Evolutionary conservation across 768 basidiomycete species (phyloP).

Genomic region (Pulveroboletus sp.): DNA sequence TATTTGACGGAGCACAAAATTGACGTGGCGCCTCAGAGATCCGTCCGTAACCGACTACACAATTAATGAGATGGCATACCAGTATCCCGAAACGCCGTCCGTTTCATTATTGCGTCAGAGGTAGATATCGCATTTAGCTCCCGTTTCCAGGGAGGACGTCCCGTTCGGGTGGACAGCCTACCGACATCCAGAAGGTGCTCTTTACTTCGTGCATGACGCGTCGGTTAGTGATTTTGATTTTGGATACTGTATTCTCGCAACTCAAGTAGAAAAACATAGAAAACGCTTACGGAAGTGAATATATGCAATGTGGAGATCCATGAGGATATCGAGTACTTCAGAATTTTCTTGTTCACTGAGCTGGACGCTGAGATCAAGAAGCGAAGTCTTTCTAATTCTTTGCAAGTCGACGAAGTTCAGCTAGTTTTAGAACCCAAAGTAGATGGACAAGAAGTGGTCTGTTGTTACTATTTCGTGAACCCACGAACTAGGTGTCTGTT

Average conservation of each 20-base stretch:
- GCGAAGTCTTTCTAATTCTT: conserved; percentile 11
- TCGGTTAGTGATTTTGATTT: conserved; percentile 34
- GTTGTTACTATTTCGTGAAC: conserved; percentile 51
- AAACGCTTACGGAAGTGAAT: conserved; percentile 52
- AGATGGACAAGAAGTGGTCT: conserved; percentile 15
- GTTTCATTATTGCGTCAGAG: conserved; percentile 4
- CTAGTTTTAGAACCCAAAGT: conserved; percentile 42
- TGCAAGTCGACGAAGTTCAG: conserved; percentile 34
- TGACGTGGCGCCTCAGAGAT: conserved; percentile 7
- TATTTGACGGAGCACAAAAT: neutral
- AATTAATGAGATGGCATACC: conserved; percentile 14
- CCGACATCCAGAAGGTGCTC: conserved; percentile 57
- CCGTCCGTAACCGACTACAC: neutral
- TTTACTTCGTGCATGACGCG: conserved; percentile 47
- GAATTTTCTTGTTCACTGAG: conserved; percentile 12
- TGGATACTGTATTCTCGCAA: neutral
- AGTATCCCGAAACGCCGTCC: conserved; percentile 17
- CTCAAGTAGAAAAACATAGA: conserved; percentile 31
- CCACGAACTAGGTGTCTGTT: conserved; percentile 46
- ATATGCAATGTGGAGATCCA: conserved; percentile 36
- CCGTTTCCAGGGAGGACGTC: conserved; percentile 2
- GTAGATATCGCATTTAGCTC: neutral
- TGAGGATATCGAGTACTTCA: conserved; percentile 35
- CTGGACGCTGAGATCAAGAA: conserved; percentile 16
- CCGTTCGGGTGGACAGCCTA: conserved; percentile 42